Evolutionary conservation across 2,329 filamentous ascomycete species (phyloP).

Genomic region (Cladosporium sp.): DNA sequence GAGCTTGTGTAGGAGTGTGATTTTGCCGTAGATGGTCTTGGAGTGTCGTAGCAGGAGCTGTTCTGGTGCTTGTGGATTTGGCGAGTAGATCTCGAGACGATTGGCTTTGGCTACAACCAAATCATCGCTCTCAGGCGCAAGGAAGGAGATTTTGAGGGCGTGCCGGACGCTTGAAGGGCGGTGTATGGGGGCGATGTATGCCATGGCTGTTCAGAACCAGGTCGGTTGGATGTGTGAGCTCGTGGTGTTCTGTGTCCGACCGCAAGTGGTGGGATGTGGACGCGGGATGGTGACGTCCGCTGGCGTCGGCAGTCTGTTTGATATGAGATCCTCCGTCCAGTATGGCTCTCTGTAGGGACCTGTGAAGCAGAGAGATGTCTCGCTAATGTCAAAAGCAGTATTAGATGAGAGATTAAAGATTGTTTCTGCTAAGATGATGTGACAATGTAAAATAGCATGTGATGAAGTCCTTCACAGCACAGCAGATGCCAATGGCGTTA

Average conservation of each 20-base stretch:
- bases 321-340: not conserved
- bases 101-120: constrained; percentile 85
- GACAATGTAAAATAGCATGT: no score
- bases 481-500: not conserved
- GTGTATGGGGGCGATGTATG: constrained; percentile 92
- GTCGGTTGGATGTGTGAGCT: constrained; percentile 12
- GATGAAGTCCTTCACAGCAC: not conserved
- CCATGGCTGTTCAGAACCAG: constrained; percentile 56
- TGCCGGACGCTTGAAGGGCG: constrained; percentile 85
- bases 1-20: constrained; percentile 79
- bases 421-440: no score
- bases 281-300: constrained; percentile 9
- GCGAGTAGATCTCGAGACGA: constrained; percentile 75
- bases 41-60: constrained; percentile 66
- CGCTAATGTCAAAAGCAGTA: no score
- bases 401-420: not conserved
- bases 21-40: constrained; percentile 74
- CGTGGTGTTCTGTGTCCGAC: not conserved
- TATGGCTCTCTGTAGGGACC: not conserved
- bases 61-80: constrained; percentile 44
- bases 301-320: not conserved
- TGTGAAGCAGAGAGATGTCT: no score
- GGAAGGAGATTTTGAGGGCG: constrained; percentile 74
- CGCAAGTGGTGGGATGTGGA: not conserved
- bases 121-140: constrained; percentile 70